phyloP scores from a whole-genome alignment of 805 yeast species.

The Yarrowia sp. region DNA sequence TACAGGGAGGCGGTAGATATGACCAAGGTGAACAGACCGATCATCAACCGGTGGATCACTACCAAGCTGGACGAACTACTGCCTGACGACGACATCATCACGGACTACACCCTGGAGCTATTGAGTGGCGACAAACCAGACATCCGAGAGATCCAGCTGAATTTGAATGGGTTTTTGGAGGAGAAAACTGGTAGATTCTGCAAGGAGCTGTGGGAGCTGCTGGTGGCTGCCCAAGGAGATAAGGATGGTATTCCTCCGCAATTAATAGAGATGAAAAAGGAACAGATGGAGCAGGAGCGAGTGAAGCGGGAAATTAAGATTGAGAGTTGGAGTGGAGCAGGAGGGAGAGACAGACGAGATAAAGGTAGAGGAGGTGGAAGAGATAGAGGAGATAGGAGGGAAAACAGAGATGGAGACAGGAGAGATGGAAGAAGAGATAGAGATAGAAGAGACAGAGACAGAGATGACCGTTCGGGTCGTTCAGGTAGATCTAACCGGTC shows the following conservation, averaged over 20 bases:
- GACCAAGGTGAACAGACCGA: constrained; percentile 41
- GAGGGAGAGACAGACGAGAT: background rate
- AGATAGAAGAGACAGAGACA: background rate
- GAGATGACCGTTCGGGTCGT: background rate
- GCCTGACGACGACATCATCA: constrained; percentile 52
- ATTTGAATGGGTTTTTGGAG: constrained; percentile 47
- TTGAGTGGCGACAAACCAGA: constrained; percentile 40
- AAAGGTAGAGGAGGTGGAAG: background rate
- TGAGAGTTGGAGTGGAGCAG: constrained; percentile 3
- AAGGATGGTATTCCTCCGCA: constrained; percentile 47
- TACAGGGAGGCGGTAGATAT: constrained; percentile 41
- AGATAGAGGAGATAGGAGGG: constrained; percentile 52
- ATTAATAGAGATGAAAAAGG: constrained; percentile 31
- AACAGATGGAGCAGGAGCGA: constrained; percentile 28
- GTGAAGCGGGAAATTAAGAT: constrained; percentile 37
- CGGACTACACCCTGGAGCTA: constrained; percentile 47
- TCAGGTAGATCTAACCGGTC: background rate
- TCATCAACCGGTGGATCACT: constrained; percentile 45
- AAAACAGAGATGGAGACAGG: constrained; percentile 41
- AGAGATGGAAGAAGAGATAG: background rate
- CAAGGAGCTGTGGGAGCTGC: constrained; percentile 44
- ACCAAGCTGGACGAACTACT: constrained; percentile 39
- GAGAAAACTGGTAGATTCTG: constrained; percentile 44
- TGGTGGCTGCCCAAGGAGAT: constrained; percentile 46
- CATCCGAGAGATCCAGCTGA: constrained; percentile 44